phyloP scores from a whole-genome alignment of 139 green algal genomes.

The Tetradesmus lagerheimii region DNA sequence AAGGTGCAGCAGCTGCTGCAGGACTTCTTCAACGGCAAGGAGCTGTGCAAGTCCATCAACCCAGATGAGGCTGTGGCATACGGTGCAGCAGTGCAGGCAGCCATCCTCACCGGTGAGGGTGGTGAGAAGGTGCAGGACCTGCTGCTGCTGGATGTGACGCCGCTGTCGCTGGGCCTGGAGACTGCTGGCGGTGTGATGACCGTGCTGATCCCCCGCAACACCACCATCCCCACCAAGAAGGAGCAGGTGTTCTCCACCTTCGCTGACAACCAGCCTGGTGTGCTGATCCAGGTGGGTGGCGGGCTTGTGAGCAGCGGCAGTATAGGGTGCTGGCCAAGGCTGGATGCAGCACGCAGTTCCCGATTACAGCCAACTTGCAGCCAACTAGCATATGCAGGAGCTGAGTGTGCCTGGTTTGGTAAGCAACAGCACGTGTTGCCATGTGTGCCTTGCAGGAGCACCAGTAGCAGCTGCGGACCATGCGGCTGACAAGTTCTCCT shows the following conservation, averaged over 20 bases:
- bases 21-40: constrained; percentile 99
- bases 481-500: too few species aligned
- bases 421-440: too few species aligned
- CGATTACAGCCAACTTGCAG: too few species aligned
- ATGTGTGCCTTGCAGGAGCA: too few species aligned
- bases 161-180: constrained; percentile 97
- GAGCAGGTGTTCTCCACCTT: constrained; percentile 99
- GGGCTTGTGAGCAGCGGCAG: too few species aligned
- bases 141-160: constrained; percentile 98
- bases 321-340: too few species aligned
- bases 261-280: constrained; percentile 98
- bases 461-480: too few species aligned
- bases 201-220: constrained; percentile 96
- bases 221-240: constrained; percentile 99
- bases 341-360: too few species aligned
- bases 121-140: constrained; percentile 98
- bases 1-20: constrained; percentile 98
- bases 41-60: constrained; percentile 99
- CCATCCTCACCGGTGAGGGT: constrained; percentile 95
- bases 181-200: constrained; percentile 87
- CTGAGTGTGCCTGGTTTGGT: too few species aligned
- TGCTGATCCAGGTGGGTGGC: constrained; percentile 91
- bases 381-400: too few species aligned
- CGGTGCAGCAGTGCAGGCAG: constrained; percentile 96
- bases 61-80: constrained; percentile 99